These are phyloP conservation scores for Pseudogymnoascus sp. DNA, from an alignment of 2,329 filamentous ascomycete species.

Conservation along the genomic window DNA sequence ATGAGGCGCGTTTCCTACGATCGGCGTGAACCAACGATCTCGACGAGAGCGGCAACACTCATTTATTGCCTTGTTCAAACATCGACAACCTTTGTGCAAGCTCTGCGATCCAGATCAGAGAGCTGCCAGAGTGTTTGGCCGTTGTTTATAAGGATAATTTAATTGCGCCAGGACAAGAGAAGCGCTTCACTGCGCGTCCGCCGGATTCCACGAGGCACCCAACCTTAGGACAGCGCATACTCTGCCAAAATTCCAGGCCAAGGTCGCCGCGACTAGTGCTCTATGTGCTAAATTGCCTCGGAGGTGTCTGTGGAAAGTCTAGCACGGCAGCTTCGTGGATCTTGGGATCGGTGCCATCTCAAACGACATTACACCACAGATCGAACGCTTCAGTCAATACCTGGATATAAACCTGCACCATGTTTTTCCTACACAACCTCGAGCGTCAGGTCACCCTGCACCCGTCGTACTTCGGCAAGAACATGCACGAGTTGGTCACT, in stretches of 20 bases:
- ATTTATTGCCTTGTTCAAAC: conserved; percentile 16
- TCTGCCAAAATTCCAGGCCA: background rate
- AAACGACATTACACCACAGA: background rate
- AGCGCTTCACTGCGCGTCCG: conserved; percentile 18
- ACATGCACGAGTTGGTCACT: conserved; percentile 86
- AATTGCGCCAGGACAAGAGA: background rate
- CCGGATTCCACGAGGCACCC: background rate
- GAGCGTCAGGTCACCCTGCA: conserved; percentile 92
- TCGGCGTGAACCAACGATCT: conserved; percentile 12
- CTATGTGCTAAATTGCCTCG: conserved; percentile 3
- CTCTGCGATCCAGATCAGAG: conserved; percentile 25
- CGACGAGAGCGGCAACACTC: conserved; percentile 14
- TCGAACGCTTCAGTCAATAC: background rate
- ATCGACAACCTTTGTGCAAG: conserved; percentile 26
- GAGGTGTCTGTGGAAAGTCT: background rate
- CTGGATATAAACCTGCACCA: conserved; percentile 31
- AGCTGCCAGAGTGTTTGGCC: conserved; percentile 25
- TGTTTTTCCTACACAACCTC: conserved; percentile 98
- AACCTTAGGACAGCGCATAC: background rate
- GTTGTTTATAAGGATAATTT: conserved; percentile 17
- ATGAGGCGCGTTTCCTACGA: background rate
- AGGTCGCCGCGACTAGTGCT: background rate
- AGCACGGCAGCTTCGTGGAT: background rate
- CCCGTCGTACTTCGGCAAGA: conserved; percentile 91
- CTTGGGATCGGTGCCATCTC: background rate